Conservation (phyloP, 2,329 filamentous ascomycete genomes). For the Fusarium phyllophilum region DNA sequence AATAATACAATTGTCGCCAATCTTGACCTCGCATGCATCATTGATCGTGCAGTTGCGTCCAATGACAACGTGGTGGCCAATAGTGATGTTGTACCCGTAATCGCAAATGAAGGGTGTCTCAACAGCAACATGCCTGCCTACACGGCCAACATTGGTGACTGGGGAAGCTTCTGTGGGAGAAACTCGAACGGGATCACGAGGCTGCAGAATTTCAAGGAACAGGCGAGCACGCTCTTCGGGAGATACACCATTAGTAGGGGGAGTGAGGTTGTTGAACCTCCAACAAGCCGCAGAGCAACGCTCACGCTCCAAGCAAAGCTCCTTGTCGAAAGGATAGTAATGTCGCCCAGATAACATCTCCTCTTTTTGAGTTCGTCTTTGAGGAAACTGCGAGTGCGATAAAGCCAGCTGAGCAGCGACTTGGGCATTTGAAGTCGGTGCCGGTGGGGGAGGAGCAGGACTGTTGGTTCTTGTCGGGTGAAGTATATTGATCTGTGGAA, state of each 20-base stretch:
- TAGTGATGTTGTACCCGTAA: conserved; percentile 93
- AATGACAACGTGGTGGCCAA: conserved; percentile 86
- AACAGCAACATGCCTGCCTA: conserved; percentile 81
- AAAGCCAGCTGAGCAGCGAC: conserved; percentile 69
- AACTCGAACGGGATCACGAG: conserved; percentile 64
- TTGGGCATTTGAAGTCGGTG: conserved; percentile 58
- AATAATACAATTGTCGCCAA: conserved; percentile 81
- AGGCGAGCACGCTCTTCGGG: conserved; percentile 73
- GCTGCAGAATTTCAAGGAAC: conserved; percentile 77
- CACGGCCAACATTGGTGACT: conserved; percentile 65
- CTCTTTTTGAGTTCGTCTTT: conserved; percentile 77
- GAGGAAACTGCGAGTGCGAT: conserved; percentile 63
- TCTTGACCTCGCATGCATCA: conserved; percentile 84
- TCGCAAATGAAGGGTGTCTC: conserved; percentile 92
- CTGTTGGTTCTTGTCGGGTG: conserved; percentile 62
- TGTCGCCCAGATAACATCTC: conserved; percentile 85
- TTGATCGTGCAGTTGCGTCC: conserved; percentile 86
- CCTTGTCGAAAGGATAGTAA: conserved; percentile 83
- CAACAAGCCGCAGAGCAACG: conserved; percentile 83
- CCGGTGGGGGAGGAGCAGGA: conserved; percentile 54
- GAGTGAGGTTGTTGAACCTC: conserved; percentile 83
- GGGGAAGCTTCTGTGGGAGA: conserved; percentile 65
- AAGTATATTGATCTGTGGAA: conserved; percentile 68
- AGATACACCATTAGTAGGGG: conserved; percentile 77
- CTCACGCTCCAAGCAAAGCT: conserved; percentile 85